These are phyloP conservation scores for Fusarium sp. DNA, from an alignment of 2,329 filamentous ascomycete species.

Conservation along the genomic window DNA sequence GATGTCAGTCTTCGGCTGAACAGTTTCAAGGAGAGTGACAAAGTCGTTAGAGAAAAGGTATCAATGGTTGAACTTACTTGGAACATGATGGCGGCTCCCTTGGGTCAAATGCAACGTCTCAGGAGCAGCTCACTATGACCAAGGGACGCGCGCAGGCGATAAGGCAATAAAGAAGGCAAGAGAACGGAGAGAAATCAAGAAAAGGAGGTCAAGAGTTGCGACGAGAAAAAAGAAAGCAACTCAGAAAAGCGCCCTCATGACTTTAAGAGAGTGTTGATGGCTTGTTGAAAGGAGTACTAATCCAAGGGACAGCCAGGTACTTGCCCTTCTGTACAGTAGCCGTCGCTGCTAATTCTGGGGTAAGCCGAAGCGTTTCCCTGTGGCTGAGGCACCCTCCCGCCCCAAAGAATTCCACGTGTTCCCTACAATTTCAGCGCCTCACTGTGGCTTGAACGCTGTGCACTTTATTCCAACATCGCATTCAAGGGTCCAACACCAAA, in stretches of 20 bases:
- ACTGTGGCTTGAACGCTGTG: neutral
- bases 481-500: neutral
- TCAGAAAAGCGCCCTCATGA: conserved; percentile 34
- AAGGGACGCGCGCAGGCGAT: conserved; percentile 29
- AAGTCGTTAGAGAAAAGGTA: neutral
- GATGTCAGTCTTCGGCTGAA: conserved; percentile 1
- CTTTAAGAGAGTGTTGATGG: conserved; percentile 14
- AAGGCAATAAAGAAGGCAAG: neutral
- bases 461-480: neutral
- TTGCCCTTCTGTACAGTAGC: conserved; percentile 12
- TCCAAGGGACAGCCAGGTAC: conserved; percentile 13
- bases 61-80: conserved; percentile 43
- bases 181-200: neutral
- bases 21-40: neutral
- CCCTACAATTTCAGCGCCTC: neutral
- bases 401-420: conserved; percentile 9
- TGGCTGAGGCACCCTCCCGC: conserved; percentile 17
- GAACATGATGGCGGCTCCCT: conserved; percentile 46
- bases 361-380: conserved; percentile 5
- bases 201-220: neutral
- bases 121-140: conserved; percentile 12
- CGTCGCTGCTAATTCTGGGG: conserved; percentile 30
- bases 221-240: neutral
- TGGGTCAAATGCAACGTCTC: conserved; percentile 31
- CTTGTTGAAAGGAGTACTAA: conserved; percentile 36